Percentiles rank a stretch among this genome's conserved stretches.
Evolutionary conservation across 805 yeast species (phyloP).

Genomic region (Sugiyamaella smithiae): DNA sequence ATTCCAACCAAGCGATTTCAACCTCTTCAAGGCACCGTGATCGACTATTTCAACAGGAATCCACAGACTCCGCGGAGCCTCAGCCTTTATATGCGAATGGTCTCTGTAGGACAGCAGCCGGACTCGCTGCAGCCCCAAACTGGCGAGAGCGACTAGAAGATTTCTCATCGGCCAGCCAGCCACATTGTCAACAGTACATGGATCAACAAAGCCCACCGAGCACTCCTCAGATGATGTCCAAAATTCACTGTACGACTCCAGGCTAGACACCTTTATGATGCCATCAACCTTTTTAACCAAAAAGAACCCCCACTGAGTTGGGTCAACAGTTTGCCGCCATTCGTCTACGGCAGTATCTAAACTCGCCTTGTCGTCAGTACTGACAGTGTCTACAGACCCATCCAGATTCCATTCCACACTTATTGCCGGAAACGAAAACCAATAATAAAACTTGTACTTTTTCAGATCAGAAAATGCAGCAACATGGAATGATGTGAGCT

Average conservation of each 20-base stretch:
- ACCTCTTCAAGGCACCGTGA: background rate
- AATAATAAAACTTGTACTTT: constrained; percentile 81
- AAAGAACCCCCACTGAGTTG: constrained; percentile 33
- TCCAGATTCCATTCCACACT: constrained; percentile 47
- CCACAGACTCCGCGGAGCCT: constrained; percentile 29
- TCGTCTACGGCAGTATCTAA: constrained; percentile 9
- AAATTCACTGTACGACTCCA: background rate
- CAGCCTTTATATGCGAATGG: constrained; percentile 11
- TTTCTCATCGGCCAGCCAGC: constrained; percentile 61
- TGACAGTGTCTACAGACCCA: background rate
- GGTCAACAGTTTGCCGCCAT: constrained; percentile 15
- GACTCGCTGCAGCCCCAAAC: constrained; percentile 37
- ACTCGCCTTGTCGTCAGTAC: background rate
- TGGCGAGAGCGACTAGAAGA: constrained; percentile 47
- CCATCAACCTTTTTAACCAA: constrained; percentile 19
- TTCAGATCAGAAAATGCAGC: constrained; percentile 85
- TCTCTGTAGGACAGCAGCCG: constrained; percentile 42
- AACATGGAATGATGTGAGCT: constrained; percentile 45
- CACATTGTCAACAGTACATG: constrained; percentile 33
- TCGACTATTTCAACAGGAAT: constrained; percentile 22
- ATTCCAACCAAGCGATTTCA: constrained; percentile 54
- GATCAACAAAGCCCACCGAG: constrained; percentile 41
- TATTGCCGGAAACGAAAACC: constrained; percentile 80
- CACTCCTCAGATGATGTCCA: constrained; percentile 11
- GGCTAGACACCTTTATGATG: background rate